Conservation (phyloP, 139 green algal genomes). For the Diplosphaera chodatii region DNA sequence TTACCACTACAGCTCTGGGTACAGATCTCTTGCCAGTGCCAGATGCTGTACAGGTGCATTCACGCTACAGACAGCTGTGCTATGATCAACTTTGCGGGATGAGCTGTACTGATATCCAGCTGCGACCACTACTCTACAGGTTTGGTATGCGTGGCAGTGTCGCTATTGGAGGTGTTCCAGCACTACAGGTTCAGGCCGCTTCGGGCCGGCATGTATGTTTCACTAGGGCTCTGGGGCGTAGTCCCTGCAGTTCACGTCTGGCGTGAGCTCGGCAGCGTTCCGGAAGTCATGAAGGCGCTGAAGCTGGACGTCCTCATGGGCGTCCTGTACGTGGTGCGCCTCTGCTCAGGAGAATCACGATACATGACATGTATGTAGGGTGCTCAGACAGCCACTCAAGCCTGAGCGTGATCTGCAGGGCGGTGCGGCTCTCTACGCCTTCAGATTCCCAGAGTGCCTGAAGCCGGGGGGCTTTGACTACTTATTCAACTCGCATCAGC, state of each 20-base stretch:
- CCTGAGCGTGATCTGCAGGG: too few species aligned
- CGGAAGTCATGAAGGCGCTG: conserved; percentile 39
- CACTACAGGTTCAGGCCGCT: conserved; percentile 46
- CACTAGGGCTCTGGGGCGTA: conserved; percentile 74
- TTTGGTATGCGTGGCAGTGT: conserved; percentile 53
- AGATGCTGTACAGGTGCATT: not conserved
- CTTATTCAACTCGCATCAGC: conserved; percentile 81
- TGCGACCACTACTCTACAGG: conserved; percentile 45
- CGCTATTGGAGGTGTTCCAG: conserved; percentile 66
- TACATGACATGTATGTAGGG: too few species aligned
- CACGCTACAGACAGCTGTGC: too few species aligned
- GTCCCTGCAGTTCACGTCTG: conserved; percentile 70
- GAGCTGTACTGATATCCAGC: too few species aligned
- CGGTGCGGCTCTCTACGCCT: conserved; percentile 80
- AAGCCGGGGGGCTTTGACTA: conserved; percentile 89
- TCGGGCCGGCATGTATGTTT: conserved; percentile 65
- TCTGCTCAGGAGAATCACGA: not conserved
- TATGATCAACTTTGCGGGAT: too few species aligned
- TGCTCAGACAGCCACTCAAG: too few species aligned
- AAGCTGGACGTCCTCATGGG: conserved; percentile 78
- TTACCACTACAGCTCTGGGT: conserved; percentile 60
- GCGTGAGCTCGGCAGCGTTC: conserved; percentile 26
- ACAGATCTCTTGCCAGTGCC: too few species aligned
- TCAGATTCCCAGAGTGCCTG: conserved; percentile 81
- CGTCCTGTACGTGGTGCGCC: conserved; percentile 68